Percentiles rank a stretch among this genome's conserved stretches.
phyloP scores from a whole-genome alignment of 306 rosid species.

The Potentilla sterilis region DNA sequence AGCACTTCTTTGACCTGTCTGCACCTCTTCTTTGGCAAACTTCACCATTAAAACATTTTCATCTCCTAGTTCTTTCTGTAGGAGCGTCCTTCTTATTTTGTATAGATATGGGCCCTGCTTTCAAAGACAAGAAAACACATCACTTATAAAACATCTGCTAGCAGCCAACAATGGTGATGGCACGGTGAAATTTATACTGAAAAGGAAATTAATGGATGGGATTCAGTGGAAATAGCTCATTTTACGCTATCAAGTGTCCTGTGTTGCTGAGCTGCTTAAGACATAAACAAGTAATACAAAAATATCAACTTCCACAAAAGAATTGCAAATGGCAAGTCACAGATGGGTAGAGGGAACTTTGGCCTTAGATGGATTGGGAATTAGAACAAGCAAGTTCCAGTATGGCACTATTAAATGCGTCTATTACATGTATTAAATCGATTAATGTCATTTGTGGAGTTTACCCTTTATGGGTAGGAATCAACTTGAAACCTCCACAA shows the following conservation, averaged over 20 bases:
- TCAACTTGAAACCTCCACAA: neutral
- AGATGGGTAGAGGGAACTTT: neutral
- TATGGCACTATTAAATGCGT: neutral
- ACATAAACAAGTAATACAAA: neutral
- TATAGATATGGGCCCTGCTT: conserved; percentile 66
- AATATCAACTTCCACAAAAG: neutral
- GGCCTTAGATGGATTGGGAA: neutral
- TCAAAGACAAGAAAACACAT: conserved; percentile 15
- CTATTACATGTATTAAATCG: neutral
- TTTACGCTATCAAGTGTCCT: neutral
- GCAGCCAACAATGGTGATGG: neutral
- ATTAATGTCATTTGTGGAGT: neutral
- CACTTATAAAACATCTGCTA: neutral
- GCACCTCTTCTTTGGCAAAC: conserved; percentile 37
- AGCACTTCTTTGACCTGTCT: neutral
- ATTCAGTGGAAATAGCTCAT: neutral
- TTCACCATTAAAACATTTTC: conserved; percentile 65
- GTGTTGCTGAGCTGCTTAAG: conserved; percentile 7
- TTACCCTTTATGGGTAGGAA: neutral
- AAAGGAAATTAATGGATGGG: neutral
- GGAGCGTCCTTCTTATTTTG: conserved; percentile 39
- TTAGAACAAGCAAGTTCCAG: neutral
- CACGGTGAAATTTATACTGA: neutral
- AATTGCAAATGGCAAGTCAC: neutral
- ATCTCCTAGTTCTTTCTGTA: conserved; percentile 73